These are phyloP conservation scores for Aspergillus carlsbadensis DNA, from an alignment of 495 filamentous ascomycete species.

Conservation along the genomic window DNA sequence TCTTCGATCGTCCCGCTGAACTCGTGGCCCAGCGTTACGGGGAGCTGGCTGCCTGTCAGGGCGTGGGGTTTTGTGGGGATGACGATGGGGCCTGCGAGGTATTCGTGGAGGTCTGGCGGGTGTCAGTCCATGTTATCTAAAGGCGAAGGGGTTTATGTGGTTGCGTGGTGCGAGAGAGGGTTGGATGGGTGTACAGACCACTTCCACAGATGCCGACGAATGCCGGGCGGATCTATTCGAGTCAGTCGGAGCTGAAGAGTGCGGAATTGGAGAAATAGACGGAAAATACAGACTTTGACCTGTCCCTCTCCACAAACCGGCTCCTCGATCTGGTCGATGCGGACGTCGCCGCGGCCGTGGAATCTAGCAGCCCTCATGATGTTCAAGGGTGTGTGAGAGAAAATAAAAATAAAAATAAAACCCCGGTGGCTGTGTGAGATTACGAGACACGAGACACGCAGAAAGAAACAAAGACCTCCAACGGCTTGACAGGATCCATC, in stretches of 20 bases:
- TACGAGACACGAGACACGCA: neutral
- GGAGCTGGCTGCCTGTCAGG: slow-evolving; percentile 54
- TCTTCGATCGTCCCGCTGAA: slow-evolving; percentile 60
- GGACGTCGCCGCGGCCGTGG: slow-evolving; percentile 40
- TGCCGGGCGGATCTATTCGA: slow-evolving; percentile 31
- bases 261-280: neutral
- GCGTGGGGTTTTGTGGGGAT: slow-evolving; percentile 58
- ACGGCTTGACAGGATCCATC: neutral
- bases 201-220: slow-evolving; percentile 39
- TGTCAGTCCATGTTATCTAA: too few species aligned
- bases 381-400: neutral
- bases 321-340: slow-evolving; percentile 40
- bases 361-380: slow-evolving; percentile 46
- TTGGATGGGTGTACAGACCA: slow-evolving; percentile 19
- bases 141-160: too few species aligned
- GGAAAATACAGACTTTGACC: slow-evolving; percentile 34
- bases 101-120: slow-evolving; percentile 64
- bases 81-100: slow-evolving; percentile 53
- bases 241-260: neutral
- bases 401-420: neutral
- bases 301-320: slow-evolving; percentile 38
- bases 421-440: neutral
- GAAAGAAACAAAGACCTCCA: too few species aligned
- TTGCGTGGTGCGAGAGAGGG: neutral
- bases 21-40: slow-evolving; percentile 62